Evolutionary conservation across 805 yeast species (phyloP), one percentile per base, ranked within the genome.

Genomic region (Candida morakotiae): DNA sequence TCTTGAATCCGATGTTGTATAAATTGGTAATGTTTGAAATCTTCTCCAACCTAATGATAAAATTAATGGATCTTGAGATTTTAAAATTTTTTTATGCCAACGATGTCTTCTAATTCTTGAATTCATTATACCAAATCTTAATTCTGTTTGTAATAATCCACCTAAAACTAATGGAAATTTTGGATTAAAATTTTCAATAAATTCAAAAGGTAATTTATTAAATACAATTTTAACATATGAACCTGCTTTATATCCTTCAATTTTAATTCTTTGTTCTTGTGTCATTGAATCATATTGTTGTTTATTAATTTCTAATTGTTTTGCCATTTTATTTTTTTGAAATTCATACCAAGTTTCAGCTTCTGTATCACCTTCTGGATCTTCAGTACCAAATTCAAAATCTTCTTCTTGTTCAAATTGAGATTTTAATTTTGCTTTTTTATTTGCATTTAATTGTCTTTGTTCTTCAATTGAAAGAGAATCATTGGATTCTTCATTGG

Each of bases 271-370:
- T 15, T 85, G 78, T n/a, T 73, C 84, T 9, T 66, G 69, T 41
- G 87, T 94, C 81, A 93, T 73, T 29, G 74, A 71, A 14, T 78
- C 82, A 39, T 77, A 71, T 56, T 83, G 89, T 8, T 86, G 77
- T 58, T 87, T 85, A 61, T 93, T 94, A 63, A 94, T 88, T 44
- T 91, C 98, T 45, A 86, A 67, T 64, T 93, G 98, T 58, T 93
- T 91, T 40, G 96, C 88, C 80, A 94, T 89, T 54, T 89, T 91
- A 43, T 95, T 94, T 67, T 93, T 93, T 60, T 93, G 97, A 60
- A 84, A 79, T 58, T 91, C 98, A 58, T 91, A 93, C 98, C 98
- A 93, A 0, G 96, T 88, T 51, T 91, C 97, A 39, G 87, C 87
- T 54, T 85, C 94, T 16, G 60, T 58, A 35, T 56, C 64, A 39